These are phyloP conservation scores for Rhodotorula toruloides DNA, from an alignment of 768 basidiomycete genomes.

Conservation along the genomic window DNA sequence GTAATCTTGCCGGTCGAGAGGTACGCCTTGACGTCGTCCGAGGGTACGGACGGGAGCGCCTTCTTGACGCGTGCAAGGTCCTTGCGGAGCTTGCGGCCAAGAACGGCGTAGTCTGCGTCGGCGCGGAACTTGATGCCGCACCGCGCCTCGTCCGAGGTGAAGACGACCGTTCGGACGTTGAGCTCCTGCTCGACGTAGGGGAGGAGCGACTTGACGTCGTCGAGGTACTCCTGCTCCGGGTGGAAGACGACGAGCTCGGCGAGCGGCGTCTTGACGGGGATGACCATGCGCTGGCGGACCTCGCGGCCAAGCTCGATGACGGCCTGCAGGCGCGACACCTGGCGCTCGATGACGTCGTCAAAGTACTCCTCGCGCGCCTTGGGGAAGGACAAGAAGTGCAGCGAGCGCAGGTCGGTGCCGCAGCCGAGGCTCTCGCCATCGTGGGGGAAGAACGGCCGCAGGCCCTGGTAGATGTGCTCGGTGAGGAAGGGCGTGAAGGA, in stretches of 20 bases:
- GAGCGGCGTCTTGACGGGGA: constrained; percentile 90
- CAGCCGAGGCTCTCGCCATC: constrained; percentile 54
- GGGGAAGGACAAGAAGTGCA: constrained; percentile 94
- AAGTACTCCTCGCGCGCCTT: constrained; percentile 91
- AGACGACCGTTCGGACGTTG: constrained; percentile 82
- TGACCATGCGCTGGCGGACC: constrained; percentile 75
- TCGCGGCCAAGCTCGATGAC: constrained; percentile 88
- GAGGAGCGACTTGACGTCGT: constrained; percentile 75
- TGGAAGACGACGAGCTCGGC: constrained; percentile 93
- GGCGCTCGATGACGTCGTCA: constrained; percentile 83
- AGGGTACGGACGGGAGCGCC: constrained; percentile 71
- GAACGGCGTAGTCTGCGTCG: constrained; percentile 87
- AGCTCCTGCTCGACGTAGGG: constrained; percentile 89
- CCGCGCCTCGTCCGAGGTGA: constrained; percentile 77
- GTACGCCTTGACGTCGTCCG: constrained; percentile 76
- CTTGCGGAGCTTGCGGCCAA: constrained; percentile 89
- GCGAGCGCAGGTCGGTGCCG: constrained; percentile 72
- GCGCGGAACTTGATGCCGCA: constrained; percentile 87
- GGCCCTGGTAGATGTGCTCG: constrained; percentile 89
- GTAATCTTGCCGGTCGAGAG: constrained; percentile 65
- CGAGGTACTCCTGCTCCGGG: constrained; percentile 71
- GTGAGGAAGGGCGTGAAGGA: constrained; percentile 98
- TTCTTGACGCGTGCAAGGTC: constrained; percentile 84
- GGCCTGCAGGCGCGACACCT: constrained; percentile 88
- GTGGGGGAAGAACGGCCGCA: constrained; percentile 76